Evolutionary conservation across 1,284 basidiomycete genomes (phyloP), one percentile per base, ranked within the genome.

Genomic region (Cryptococcus sp.): DNA sequence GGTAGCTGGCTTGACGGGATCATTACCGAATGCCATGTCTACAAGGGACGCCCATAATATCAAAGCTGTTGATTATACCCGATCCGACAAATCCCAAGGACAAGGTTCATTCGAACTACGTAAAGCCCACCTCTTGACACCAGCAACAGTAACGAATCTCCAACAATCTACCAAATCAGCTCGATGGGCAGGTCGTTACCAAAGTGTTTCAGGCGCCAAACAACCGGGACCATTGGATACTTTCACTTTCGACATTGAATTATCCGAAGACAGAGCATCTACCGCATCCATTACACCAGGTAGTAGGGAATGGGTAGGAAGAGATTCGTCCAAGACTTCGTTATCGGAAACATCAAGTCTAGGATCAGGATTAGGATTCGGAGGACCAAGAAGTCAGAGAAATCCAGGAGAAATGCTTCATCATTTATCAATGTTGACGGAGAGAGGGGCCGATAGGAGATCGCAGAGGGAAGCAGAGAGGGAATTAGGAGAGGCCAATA

Each of bases 1-100:
- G n/a, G n/a, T 72, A 10, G 74, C 69, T 18, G 72, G 72, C 22
- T 9, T 72, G 18, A 73, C 72, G 1, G 70, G 56, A 3, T 46
- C 32, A 19, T 51, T 28, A 46, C 53, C 45, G 45, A 44, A 31
- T 3, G 42, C 39, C 23, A 28, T 28, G 28, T 34, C 22, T 16
- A 45, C 39, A 37, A 44, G 39, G 22, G 32, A 48, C 34, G 40
- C 46, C 21, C 36, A 16, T 19, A 18, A 50, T n/a, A 21, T 46
- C 9, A 22, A 25, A 39, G 25, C 49, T 19, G 60, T 62, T 34
- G 64, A 73, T 57, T 66, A 64, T 51, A 54, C 63, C 19, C 56
- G 69, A 45, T 50, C 49, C 21, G 37, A 57, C 36, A 49, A 49
- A 21, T 45, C 57, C 9, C 45, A 48, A 9, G 70, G 72, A 22